Base-by-base conservation (phyloP, 2,329 filamentous ascomycete species). In the Metarhizium guizhouense region DNA sequence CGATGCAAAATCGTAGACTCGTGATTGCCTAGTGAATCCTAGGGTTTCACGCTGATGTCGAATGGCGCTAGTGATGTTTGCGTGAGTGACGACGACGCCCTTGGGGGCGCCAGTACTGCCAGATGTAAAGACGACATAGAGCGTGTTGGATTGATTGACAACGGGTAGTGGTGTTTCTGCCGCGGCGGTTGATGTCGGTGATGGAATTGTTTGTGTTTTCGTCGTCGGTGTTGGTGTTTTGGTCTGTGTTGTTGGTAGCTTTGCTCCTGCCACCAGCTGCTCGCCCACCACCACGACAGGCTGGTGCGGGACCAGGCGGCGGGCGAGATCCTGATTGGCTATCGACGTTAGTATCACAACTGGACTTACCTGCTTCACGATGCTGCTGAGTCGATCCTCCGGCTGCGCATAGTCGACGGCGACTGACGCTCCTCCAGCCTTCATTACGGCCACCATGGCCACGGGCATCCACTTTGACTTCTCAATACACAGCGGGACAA, bases 121-220 rank as follows among this genome's bases (percentile, higher is more conserved):
- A 36, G 61, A 63, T 25, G 61, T 63, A 34, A 57, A 60, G 29
- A 57, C 55, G 34, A 60, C 36, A 25, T 58, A 60, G 42, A 56
- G 47, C 29, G 29, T 48, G 30, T 47, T 14, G 29, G 38, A 42
- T 6, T 52, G 55, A n/a, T 50, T 13, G n/a, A 55, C 51, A 8
- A 18, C 25, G 77, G 76, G n/a, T 80, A 75, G 61, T 76, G 77
- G 13, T 14, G 14, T 57, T 57, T 3, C 25, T 47, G 7, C 57
- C 32, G 29, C 25, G 25, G 25, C 25, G 25, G 3, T 25, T 25
- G 25, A 25, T 25, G 25, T 25, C 25, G 4, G 25, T 25, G 25
- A 25, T 25, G 25, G 25, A 25, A 25, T 25, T 25, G 25, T 25
- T 25, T 25, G 25, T 25, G 25, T 25, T 25, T 25, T 25, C 4